Evolutionary conservation across 306 rosid genomes (phyloP).

Genomic region (Lathyrus sativus): DNA sequence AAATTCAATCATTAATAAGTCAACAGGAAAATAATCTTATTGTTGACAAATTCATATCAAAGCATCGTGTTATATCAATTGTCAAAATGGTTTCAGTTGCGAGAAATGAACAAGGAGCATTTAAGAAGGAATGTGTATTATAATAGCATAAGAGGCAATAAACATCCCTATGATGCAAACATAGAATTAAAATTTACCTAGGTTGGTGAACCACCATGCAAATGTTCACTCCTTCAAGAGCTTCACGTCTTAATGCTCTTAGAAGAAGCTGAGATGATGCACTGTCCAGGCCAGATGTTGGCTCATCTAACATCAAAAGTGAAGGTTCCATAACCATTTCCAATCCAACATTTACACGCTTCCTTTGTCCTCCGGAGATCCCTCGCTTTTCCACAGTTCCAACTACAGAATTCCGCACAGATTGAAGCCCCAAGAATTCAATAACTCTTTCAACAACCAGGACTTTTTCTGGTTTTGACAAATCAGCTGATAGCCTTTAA

Average conservation of each 20-base stretch:
- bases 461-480: constrained; percentile 76
- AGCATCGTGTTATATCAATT: constrained; percentile 3
- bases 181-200: constrained; percentile 55
- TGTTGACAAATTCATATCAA: constrained; percentile 6
- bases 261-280: constrained; percentile 93
- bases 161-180: constrained; percentile 23
- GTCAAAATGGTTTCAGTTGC: constrained; percentile 16
- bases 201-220: constrained; percentile 99
- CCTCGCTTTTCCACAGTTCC: constrained; percentile 98
- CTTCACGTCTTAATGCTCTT: constrained; percentile 92
- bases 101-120: constrained; percentile 11
- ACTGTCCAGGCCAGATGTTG: constrained; percentile 98
- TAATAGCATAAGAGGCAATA: not conserved
- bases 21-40: constrained; percentile 4
- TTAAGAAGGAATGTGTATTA: not conserved
- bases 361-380: constrained; percentile 96
- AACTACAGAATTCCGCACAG: constrained; percentile 78
- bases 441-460: constrained; percentile 90
- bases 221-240: constrained; percentile 94
- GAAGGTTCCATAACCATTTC: constrained; percentile 99
- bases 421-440: constrained; percentile 88
- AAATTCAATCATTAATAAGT: constrained; percentile 36
- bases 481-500: constrained; percentile 67
- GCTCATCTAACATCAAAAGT: constrained; percentile 90
- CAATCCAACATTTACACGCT: constrained; percentile 93